A percentile compares a stretch with the other conserved stretches of the same genome.
These are phyloP conservation scores for Penicillium bovifimosum DNA, from an alignment of 495 filamentous ascomycete species.

Conservation along the genomic window DNA sequence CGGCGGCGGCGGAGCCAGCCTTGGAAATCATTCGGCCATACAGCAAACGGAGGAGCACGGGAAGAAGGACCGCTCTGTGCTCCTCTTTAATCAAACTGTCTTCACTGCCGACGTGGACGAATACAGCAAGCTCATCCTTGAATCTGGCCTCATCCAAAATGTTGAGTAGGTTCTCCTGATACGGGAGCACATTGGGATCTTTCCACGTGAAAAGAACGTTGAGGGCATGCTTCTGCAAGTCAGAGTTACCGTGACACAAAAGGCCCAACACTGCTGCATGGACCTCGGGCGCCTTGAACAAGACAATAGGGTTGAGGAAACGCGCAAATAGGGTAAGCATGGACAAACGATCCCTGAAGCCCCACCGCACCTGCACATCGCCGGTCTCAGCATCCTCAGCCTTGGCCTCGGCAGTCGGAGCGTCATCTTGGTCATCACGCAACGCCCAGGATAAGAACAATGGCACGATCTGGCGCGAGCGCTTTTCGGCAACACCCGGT, in stretches of 20 bases:
- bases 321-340: constrained; percentile 77
- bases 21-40: constrained; percentile 85
- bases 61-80: constrained; percentile 67
- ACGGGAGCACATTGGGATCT: constrained; percentile 62
- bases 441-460: constrained; percentile 73
- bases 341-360: constrained; percentile 70
- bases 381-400: constrained; percentile 11
- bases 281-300: constrained; percentile 74
- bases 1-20: constrained; percentile 49
- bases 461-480: constrained; percentile 77
- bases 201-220: constrained; percentile 91
- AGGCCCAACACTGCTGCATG: constrained; percentile 66
- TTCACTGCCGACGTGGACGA: constrained; percentile 65
- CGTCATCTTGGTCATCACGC: constrained; percentile 45
- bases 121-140: constrained; percentile 81
- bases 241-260: constrained; percentile 78
- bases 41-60: constrained; percentile 78
- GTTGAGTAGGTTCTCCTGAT: constrained; percentile 81
- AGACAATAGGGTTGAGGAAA: constrained; percentile 76
- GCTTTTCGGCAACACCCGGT: constrained; percentile 75
- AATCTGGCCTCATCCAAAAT: constrained; percentile 88
- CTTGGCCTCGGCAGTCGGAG: constrained; percentile 24
- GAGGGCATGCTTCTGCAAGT: constrained; percentile 78
- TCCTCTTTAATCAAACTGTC: constrained; percentile 69
- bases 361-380: constrained; percentile 36